Percentiles rank a stretch among this genome's conserved stretches.
phyloP scores from a whole-genome alignment of 2,329 filamentous ascomycete genomes.

The Xylaria sp. region DNA sequence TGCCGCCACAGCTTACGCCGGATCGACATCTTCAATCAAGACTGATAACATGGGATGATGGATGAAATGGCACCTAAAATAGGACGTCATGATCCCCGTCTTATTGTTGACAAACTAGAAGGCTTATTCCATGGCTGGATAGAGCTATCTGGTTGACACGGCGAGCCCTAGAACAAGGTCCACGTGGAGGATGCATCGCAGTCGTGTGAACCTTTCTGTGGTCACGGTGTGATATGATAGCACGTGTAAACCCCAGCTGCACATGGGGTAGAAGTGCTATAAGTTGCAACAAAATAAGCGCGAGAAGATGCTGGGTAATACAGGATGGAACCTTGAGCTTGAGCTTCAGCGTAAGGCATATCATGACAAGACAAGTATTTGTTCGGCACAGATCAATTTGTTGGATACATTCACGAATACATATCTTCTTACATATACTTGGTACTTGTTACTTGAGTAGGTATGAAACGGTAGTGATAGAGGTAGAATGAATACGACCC shows the following conservation, averaged over 20 bases:
- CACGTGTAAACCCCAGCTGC: background rate
- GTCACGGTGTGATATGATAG: background rate
- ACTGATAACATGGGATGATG: no score
- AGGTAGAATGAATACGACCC: background rate
- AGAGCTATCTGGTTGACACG: background rate
- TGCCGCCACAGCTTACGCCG: no score
- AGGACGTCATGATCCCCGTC: no score
- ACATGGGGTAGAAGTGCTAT: background rate
- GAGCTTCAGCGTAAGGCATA: no score
- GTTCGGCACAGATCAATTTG: background rate
- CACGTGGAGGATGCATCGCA: slow-evolving; percentile 9
- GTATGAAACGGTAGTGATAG: no score
- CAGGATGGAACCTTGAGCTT: background rate
- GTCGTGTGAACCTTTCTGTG: slow-evolving; percentile 8
- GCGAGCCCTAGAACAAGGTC: background rate
- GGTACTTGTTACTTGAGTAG: no score
- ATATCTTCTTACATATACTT: no score
- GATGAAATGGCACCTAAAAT: no score
- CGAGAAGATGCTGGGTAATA: background rate
- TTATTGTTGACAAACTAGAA: no score
- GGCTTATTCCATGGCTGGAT: background rate
- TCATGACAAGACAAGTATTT: background rate
- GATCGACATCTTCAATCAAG: no score
- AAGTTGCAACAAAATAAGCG: background rate
- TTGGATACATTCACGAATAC: no score